Base-by-base conservation (phyloP, 371 early-diverging fungal genomes). In the Mucor ambiguus region DNA sequence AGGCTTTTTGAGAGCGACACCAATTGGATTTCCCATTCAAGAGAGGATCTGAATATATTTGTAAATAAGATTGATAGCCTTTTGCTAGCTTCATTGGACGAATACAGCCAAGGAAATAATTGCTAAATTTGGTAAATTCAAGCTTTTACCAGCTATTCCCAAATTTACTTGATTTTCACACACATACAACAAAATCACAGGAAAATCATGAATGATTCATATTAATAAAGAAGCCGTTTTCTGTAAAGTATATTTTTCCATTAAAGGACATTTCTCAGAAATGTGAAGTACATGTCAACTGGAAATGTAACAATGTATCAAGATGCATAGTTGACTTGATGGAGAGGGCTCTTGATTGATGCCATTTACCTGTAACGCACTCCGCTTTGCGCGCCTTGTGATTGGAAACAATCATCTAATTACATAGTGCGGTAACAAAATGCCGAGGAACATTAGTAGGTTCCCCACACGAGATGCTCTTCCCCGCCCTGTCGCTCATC, bases 131-230 rank as follows among this genome's bases (percentile, higher is more conserved):
- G 20, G 46, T 46, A 46, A 22, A 46, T 46, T 46, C 22, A 46
- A 46, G 46, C 11, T 46, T 46, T 46, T 46, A 46, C 46, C 46
- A 46, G 46, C 46, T 46, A 46, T 46, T 46, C 46, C 46, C 46
- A 46, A 46, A 46, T 46, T 41, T 46, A 46, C 22, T 46, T 46
- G 46, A 46, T 22, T 46, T 46, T 46, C 46, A 46, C 46, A 46
- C 46, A 46, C 46, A 22, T 22, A 46, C 11, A 46, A 46, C 0
- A 46, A 20, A 3, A 22, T 46, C 8, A 46, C n/a, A 20, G 46
- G 46, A 46, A 46, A 46, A 46, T 46, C 46, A 46, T 46, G 46
- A 46, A 46, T 41, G 41, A 41, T 41, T 18, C 41, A 41, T 41
- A 41, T 41, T 41, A 41, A 46, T 22, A 46, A 46, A 22, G 46